These are phyloP conservation scores for Collybiopsis luxurians DNA, from an alignment of 768 basidiomycete genomes.

Conservation along the genomic window DNA sequence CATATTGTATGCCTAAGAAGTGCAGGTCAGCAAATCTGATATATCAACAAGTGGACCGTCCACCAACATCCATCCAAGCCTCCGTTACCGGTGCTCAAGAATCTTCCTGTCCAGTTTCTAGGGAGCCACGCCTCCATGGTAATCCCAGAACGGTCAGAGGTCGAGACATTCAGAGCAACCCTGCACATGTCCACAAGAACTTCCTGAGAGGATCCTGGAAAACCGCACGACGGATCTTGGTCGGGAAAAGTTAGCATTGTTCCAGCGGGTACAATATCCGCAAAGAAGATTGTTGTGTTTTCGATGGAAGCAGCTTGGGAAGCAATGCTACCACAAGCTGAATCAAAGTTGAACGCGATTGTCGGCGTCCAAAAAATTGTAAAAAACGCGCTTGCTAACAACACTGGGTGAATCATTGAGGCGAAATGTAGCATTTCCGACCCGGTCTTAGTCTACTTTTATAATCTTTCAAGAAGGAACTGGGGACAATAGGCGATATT, in stretches of 20 bases:
- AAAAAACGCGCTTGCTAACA: too few species aligned
- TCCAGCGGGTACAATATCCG: neutral
- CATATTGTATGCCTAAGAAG: neutral
- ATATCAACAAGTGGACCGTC: neutral
- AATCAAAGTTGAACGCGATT: too few species aligned
- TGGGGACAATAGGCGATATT: too few species aligned
- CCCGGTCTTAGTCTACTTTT: too few species aligned
- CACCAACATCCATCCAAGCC: slow-evolving; percentile 10
- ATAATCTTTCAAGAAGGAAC: too few species aligned
- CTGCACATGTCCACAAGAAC: slow-evolving; percentile 5
- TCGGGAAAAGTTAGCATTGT: neutral
- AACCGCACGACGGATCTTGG: neutral
- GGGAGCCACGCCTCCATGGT: slow-evolving; percentile 12
- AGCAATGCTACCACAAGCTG: too few species aligned
- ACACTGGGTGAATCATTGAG: too few species aligned
- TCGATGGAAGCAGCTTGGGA: too few species aligned
- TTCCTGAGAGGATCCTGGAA: neutral
- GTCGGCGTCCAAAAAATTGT: too few species aligned
- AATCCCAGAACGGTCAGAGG: slow-evolving; percentile 2
- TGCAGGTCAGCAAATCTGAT: too few species aligned
- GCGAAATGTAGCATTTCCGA: too few species aligned
- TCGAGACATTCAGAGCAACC: slow-evolving; percentile 8
- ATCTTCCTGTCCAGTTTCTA: too few species aligned
- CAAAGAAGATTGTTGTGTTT: neutral
- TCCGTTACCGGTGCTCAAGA: slow-evolving; percentile 9